Conservation (phyloP, 257 asterid genomes). For the Nicotiana attenuata region DNA sequence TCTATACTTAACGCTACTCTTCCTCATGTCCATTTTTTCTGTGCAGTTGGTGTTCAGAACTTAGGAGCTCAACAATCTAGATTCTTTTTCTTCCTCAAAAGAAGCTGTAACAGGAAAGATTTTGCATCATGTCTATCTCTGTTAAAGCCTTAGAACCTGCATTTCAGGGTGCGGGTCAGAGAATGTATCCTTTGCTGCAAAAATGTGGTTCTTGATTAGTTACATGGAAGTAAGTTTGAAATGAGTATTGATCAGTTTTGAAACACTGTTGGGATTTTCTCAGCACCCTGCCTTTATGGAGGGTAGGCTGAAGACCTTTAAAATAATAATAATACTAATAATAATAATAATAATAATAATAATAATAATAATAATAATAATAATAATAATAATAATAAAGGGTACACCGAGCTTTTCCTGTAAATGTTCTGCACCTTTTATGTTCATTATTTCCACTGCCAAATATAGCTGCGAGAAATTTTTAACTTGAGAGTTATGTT, state of each 20-base stretch:
- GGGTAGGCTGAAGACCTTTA: neutral
- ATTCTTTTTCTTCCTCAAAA: constrained; percentile 16
- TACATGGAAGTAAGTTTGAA: neutral
- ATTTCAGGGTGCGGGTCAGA: constrained; percentile 92
- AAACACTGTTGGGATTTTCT: neutral
- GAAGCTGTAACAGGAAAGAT: constrained; percentile 19
- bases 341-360: no score
- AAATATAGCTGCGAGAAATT: neutral
- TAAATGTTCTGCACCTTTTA: neutral
- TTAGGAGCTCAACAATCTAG: constrained; percentile 21
- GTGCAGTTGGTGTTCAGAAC: constrained; percentile 20
- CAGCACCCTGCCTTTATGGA: neutral
- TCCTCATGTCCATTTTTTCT: constrained; percentile 12
- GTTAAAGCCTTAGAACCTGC: constrained; percentile 87
- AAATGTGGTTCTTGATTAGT: neutral
- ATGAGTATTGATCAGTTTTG: neutral
- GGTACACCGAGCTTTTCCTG: neutral
- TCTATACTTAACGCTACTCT: neutral
- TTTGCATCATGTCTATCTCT: constrained; percentile 57
- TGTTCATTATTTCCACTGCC: neutral
- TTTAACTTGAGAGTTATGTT: neutral
- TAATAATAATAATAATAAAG: no score
- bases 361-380: no score
- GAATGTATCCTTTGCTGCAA: constrained; percentile 60
- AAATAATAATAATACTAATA: no score